Base-by-base conservation (phyloP, 768 basidiomycete species). In the Chalciporus chontae region DNA sequence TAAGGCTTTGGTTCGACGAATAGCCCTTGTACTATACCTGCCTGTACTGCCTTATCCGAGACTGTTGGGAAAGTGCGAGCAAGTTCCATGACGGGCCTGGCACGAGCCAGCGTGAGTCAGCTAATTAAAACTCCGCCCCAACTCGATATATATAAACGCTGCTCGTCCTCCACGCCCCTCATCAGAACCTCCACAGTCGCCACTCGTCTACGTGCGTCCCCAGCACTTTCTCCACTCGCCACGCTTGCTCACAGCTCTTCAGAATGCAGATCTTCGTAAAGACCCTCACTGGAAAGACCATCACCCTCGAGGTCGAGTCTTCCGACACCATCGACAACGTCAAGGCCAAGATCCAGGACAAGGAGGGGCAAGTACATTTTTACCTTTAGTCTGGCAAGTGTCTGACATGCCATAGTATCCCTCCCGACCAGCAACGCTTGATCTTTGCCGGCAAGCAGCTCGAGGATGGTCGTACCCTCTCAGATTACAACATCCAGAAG, bases 391-490 rank as follows among this genome's bases (percentile, higher is more conserved):
- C 2, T 4, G 15, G 3, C 9, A 5, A 14, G 3, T 2, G 3
- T 50, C 56, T 62, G 19, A 62, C 26, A 3, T 14, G 3, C 1
- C 5, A 1, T n/a, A 62, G 83, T 13, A 89, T 89, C 51, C 86
- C 87, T 18, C 93, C 91, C 21, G 90, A 93, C 71, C 92, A 92
- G 60, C 91, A 94, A 65, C 91, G 94, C 55, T 73, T 95, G n/a
- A 95, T 95, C 75, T 95, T 94, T 56, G 93, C 93, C 40, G 93
- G 93, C 52, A 94, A 95, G 73, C 93, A 94, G 68, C 81, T 96
- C 23, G 93, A 95, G 68, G 94, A 96, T 62, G 94, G 94, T 4
- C 85, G 93, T 43, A 95, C 89, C 4, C 76, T 92, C 0, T 88
- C 87, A 8, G 89, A 90, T 58, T 91, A 92, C 67, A 91, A 93